Conservation (phyloP, 192 early-diverging fungal genomes). For the Coemansia sp. region DNA sequence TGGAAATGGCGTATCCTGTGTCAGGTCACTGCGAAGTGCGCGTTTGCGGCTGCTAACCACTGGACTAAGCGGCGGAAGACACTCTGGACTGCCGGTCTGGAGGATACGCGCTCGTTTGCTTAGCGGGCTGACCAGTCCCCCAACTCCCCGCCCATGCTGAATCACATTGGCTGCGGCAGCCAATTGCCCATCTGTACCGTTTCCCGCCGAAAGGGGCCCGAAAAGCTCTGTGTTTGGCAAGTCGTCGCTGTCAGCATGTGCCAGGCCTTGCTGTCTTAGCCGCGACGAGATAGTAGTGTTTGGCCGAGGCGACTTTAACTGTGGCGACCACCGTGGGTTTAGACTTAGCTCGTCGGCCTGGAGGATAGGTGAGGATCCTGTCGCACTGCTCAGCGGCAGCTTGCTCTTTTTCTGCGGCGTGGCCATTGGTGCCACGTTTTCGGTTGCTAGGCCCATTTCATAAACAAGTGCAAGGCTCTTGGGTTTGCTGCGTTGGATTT, state of each 20-base stretch:
- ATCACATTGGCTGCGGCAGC: neutral
- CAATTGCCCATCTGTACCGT: neutral
- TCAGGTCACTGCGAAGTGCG: slow-evolving; percentile 25
- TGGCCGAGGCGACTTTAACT: slow-evolving; percentile 46
- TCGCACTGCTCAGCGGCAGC: neutral
- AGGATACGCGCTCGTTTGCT: slow-evolving; percentile 48
- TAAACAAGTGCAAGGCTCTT: neutral
- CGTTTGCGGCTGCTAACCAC: slow-evolving; percentile 51
- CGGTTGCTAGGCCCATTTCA: slow-evolving; percentile 31
- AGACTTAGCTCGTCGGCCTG: slow-evolving; percentile 53
- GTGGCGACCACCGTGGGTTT: slow-evolving; percentile 55
- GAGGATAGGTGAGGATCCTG: slow-evolving; percentile 40
- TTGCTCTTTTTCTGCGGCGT: slow-evolving; percentile 37
- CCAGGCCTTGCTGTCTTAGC: slow-evolving; percentile 23
- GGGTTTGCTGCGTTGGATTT: neutral
- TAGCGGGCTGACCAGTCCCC: slow-evolving; percentile 30
- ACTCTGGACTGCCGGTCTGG: slow-evolving; percentile 46
- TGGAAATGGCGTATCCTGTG: slow-evolving; percentile 30
- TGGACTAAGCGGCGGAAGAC: slow-evolving; percentile 53
- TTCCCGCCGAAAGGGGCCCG: neutral
- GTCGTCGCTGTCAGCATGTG: neutral
- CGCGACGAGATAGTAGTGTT: slow-evolving; percentile 45
- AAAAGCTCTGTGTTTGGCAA: neutral
- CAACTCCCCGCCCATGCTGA: slow-evolving; percentile 6
- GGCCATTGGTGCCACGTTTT: slow-evolving; percentile 19